phyloP scores from a whole-genome alignment of 192 early-diverging fungal species.

The Obelidium mucronatum region DNA sequence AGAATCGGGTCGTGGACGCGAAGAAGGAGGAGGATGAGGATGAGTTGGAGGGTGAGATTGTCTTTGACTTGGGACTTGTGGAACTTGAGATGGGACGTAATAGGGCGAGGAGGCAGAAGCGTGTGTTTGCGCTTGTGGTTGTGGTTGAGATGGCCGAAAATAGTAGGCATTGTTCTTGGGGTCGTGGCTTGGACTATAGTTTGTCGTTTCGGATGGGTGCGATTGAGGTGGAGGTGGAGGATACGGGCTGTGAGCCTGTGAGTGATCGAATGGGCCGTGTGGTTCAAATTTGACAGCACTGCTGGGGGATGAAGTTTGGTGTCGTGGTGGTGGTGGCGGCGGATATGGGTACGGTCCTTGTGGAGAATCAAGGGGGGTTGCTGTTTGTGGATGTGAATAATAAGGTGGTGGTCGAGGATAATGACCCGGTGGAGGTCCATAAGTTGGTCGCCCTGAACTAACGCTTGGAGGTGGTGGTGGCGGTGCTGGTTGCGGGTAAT shows the following conservation, averaged over 20 bases:
- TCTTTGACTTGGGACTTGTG: neutral
- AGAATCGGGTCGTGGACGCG: neutral
- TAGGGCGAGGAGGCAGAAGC: neutral
- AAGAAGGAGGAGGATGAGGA: no score
- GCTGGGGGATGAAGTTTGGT: no score
- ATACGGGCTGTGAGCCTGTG: no score
- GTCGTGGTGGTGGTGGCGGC: neutral
- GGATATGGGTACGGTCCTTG: neutral
- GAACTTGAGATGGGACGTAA: neutral
- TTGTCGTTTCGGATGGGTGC: no score
- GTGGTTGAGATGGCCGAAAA: neutral
- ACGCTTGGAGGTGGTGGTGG: neutral
- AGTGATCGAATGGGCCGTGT: no score
- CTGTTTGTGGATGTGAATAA: neutral
- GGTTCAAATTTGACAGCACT: no score
- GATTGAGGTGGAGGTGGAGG: no score
- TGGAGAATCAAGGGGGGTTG: neutral
- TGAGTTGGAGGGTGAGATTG: no score
- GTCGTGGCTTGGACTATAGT: no score
- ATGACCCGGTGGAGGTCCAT: neutral
- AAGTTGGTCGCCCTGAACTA: neutral
- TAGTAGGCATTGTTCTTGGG: no score
- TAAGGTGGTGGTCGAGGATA: neutral
- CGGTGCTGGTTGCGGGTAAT: neutral
- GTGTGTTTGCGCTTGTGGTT: no score